phyloP scores from a whole-genome alignment of 257 asterid genomes.

The Datura wrightii region DNA sequence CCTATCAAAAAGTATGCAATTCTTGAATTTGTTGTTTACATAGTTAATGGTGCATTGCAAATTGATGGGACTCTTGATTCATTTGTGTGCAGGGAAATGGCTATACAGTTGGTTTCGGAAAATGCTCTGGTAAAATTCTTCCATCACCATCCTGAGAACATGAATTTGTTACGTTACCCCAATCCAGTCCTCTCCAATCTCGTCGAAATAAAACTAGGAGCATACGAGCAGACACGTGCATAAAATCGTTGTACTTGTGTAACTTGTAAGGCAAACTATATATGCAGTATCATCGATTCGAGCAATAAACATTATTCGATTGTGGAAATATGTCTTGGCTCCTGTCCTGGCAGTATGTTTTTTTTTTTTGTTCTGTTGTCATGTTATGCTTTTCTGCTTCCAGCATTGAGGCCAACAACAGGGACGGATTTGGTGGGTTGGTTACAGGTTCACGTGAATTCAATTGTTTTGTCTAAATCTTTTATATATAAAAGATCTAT shows the following conservation, averaged over 20 bases:
- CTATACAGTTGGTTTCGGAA: constrained; percentile 46
- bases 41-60: background rate
- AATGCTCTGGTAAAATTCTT: constrained; percentile 48
- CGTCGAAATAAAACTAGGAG: background rate
- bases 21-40: background rate
- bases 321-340: background rate
- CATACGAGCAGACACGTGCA: background rate
- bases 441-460: background rate
- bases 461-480: background rate
- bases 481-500: background rate
- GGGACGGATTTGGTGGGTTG: background rate
- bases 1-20: background rate
- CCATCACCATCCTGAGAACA: constrained; percentile 41
- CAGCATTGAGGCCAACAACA: background rate
- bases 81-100: constrained; percentile 41
- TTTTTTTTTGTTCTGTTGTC: background rate
- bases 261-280: background rate
- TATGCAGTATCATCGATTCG: background rate
- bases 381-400: background rate
- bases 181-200: background rate
- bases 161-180: background rate
- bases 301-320: background rate
- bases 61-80: background rate
- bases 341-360: background rate
- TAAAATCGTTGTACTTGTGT: background rate